A percentile compares a stretch with the other conserved stretches of the same genome.
phyloP scores from a whole-genome alignment of 768 basidiomycete species.

The Termitomyces sp. region DNA sequence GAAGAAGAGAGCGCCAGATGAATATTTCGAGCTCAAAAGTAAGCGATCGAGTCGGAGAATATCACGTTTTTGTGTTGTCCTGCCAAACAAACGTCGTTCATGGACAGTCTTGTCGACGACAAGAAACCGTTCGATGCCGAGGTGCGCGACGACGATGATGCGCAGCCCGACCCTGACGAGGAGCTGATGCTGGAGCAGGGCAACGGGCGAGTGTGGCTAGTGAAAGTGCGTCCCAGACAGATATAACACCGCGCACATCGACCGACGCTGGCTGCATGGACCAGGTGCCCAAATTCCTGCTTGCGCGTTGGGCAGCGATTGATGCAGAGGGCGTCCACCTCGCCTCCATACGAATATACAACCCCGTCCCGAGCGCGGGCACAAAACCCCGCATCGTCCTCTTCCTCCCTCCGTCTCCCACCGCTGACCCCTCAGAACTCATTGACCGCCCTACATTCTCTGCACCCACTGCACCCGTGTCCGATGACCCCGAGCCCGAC shows the following conservation, averaged over 20 bases:
- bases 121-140: slow-evolving; percentile 69
- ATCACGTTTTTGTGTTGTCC: too few relatives aligned
- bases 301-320: slow-evolving; percentile 81
- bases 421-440: slow-evolving; percentile 21
- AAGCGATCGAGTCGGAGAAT: too few relatives aligned
- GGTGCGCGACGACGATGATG: slow-evolving; percentile 39
- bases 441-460: slow-evolving; percentile 33
- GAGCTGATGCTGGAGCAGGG: slow-evolving; percentile 73
- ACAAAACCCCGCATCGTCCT: slow-evolving; percentile 59
- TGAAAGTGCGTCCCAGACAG: slow-evolving; percentile 52
- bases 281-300: slow-evolving; percentile 81
- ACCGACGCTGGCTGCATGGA: background rate
- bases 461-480: slow-evolving; percentile 22
- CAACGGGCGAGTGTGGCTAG: slow-evolving; percentile 76
- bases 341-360: slow-evolving; percentile 81
- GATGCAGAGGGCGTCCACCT: slow-evolving; percentile 72
- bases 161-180: slow-evolving; percentile 76
- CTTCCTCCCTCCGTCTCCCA: slow-evolving; percentile 55
- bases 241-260: background rate
- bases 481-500: slow-evolving; percentile 42
- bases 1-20: too few relatives aligned
- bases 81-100: background rate
- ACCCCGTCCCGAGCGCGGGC: slow-evolving; percentile 32
- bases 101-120: slow-evolving; percentile 32
- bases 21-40: too few relatives aligned